A percentile compares a stretch with the other conserved stretches of the same genome.
phyloP scores from a whole-genome alignment of 257 asterid species.

The Capsicum rhomboideum region DNA sequence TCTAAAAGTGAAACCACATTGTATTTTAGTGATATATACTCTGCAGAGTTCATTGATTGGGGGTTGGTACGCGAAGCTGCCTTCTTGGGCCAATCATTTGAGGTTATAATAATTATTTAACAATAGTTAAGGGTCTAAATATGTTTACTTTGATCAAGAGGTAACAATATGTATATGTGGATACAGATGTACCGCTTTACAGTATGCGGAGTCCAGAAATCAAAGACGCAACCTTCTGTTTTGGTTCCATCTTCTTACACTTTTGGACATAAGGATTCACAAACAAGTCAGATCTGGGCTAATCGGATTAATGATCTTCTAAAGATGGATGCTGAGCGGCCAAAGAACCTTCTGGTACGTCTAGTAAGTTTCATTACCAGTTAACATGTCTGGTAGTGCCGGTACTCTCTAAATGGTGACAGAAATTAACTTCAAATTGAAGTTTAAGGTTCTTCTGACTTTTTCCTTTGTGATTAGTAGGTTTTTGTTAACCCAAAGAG shows the following conservation, averaged over 20 bases:
- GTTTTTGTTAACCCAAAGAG: slow-evolving; percentile 91
- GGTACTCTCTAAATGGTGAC: not conserved
- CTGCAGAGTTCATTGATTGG: slow-evolving; percentile 53
- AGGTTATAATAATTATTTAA: slow-evolving; percentile 41
- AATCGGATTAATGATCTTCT: slow-evolving; percentile 39
- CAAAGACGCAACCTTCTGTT: slow-evolving; percentile 48
- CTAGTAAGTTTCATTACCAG: not conserved
- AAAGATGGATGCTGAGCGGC: slow-evolving; percentile 42
- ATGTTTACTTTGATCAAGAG: slow-evolving; percentile 3
- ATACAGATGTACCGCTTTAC: slow-evolving; percentile 79
- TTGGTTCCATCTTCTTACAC: slow-evolving; percentile 56
- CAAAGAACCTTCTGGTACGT: slow-evolving; percentile 85
- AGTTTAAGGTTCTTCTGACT: slow-evolving; percentile 5
- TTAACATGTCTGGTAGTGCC: not conserved
- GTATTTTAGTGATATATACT: slow-evolving; percentile 58
- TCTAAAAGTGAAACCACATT: slow-evolving; percentile 31
- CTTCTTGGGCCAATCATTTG: slow-evolving; percentile 34
- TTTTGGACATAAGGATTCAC: slow-evolving; percentile 64
- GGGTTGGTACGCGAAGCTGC: slow-evolving; percentile 46
- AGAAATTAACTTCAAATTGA: slow-evolving; percentile 15
- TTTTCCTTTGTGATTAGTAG: slow-evolving; percentile 38
- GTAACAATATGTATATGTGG: slow-evolving; percentile 10
- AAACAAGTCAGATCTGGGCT: slow-evolving; percentile 68
- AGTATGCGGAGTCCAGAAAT: slow-evolving; percentile 52
- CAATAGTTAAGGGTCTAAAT: slow-evolving; percentile 1